Conservation (phyloP, 225 moss, liverwort and hornwort genomes). For the Climacium dendroides region DNA sequence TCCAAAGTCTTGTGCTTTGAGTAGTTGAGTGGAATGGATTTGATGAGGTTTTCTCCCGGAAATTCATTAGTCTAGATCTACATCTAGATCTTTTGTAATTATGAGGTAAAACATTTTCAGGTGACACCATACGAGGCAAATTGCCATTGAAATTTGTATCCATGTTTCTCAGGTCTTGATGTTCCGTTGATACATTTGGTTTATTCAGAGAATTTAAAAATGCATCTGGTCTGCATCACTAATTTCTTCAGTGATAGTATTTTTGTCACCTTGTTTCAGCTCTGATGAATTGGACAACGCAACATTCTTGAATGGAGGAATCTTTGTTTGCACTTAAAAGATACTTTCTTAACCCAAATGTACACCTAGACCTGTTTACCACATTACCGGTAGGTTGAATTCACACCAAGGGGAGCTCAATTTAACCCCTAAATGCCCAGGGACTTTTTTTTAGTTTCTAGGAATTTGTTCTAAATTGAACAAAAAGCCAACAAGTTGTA, state of each 20-base stretch:
- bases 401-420: too few species aligned
- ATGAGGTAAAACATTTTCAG: slow-evolving; percentile 24
- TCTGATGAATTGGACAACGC: not conserved
- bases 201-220: not conserved
- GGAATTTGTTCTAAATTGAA: too few species aligned
- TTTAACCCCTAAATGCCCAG: too few species aligned
- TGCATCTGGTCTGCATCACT: not conserved
- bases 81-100: slow-evolving; percentile 23
- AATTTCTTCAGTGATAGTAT: not conserved
- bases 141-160: slow-evolving; percentile 33
- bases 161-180: slow-evolving; percentile 1
- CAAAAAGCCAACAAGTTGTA: too few species aligned
- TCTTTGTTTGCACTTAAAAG: not conserved
- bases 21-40: slow-evolving; percentile 2
- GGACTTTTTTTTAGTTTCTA: too few species aligned
- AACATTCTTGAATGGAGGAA: not conserved
- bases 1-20: slow-evolving; percentile 11
- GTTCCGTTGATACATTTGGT: not conserved
- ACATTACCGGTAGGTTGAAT: not conserved
- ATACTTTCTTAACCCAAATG: not conserved
- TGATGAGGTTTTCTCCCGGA: slow-evolving; percentile 3
- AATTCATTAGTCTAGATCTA: slow-evolving; percentile 7
- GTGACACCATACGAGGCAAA: slow-evolving; percentile 33
- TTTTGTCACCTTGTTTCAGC: not conserved
- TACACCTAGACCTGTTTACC: not conserved